These are phyloP conservation scores for Calocera viscosa DNA, from an alignment of 768 basidiomycete species.

Conservation along the genomic window DNA sequence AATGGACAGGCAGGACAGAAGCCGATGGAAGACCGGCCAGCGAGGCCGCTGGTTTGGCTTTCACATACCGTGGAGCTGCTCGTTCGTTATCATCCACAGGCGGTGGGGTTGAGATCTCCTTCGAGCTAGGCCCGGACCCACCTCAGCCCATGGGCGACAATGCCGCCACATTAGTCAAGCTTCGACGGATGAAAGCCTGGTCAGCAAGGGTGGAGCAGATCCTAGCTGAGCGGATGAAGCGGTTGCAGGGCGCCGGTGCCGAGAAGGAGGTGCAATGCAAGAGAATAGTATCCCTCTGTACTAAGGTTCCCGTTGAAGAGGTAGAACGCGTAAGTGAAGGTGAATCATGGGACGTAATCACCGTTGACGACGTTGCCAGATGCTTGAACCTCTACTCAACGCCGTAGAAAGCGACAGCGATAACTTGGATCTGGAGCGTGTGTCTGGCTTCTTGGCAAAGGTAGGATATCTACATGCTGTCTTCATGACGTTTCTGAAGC, in stretches of 20 bases:
- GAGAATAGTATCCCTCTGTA: slow-evolving; percentile 80
- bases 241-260: slow-evolving; percentile 63
- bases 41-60: slow-evolving; percentile 44
- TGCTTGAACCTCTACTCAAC: slow-evolving; percentile 71
- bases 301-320: slow-evolving; percentile 72
- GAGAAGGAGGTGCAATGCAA: slow-evolving; percentile 88
- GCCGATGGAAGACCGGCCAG: slow-evolving; percentile 29
- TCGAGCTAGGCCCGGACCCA: slow-evolving; percentile 58
- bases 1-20: slow-evolving; percentile 72
- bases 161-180: slow-evolving; percentile 47
- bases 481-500: not conserved
- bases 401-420: slow-evolving; percentile 82
- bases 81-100: slow-evolving; percentile 56
- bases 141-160: slow-evolving; percentile 51
- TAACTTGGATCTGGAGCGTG: slow-evolving; percentile 67
- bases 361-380: slow-evolving; percentile 33
- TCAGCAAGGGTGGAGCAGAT: slow-evolving; percentile 64
- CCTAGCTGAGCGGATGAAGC: slow-evolving; percentile 54
- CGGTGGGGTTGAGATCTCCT: slow-evolving; percentile 49
- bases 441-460: slow-evolving; percentile 88
- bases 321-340: slow-evolving; percentile 70
- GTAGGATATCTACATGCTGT: slow-evolving; percentile 28
- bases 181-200: slow-evolving; percentile 74
- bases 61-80: slow-evolving; percentile 53
- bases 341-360: slow-evolving; percentile 11